Evolutionary conservation across 1,284 basidiomycete genomes (phyloP).

Genomic region (Microbotryum silenes-acaulis): DNA sequence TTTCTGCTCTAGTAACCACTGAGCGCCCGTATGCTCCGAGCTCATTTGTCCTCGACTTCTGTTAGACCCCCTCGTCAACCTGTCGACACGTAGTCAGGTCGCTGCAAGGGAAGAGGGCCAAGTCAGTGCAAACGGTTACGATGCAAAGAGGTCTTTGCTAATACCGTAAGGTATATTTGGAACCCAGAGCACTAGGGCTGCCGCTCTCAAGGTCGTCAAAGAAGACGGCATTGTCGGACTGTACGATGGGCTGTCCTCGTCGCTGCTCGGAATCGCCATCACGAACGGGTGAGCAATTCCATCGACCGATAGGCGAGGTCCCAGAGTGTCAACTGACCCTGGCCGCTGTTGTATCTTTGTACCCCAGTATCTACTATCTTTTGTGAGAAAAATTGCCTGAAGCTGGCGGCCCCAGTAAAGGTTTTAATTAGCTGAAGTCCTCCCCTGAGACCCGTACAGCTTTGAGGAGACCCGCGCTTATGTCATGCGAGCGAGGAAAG

Average conservation of each 20-base stretch:
- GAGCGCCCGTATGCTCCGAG: background rate
- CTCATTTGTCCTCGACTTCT: conserved; percentile 12
- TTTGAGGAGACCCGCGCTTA: conserved; percentile 33
- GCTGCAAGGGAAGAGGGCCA: conserved; percentile 71
- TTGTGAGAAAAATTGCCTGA: conserved; percentile 49
- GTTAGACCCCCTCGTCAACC: conserved; percentile 75
- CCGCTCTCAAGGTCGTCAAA: conserved; percentile 47
- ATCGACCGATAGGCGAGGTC: background rate
- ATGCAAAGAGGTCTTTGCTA: background rate
- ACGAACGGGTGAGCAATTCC: conserved; percentile 65
- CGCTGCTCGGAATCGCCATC: conserved; percentile 80
- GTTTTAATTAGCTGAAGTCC: background rate
- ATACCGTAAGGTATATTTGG: too few relatives aligned
- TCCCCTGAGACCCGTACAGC: background rate
- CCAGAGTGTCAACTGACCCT: background rate
- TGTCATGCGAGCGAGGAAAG: conserved; percentile 24
- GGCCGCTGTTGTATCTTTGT: background rate
- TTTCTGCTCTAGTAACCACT: background rate
- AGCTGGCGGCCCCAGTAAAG: background rate
- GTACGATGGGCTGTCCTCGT: conserved; percentile 80
- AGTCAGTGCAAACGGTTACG: conserved; percentile 40
- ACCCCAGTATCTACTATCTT: conserved; percentile 66
- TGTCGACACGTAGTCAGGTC: conserved; percentile 89
- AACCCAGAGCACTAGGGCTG: conserved; percentile 26
- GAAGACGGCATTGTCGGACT: conserved; percentile 77